Base-by-base conservation (phyloP, 2,329 filamentous ascomycete genomes). In the Colletotrichum orbiculare region DNA sequence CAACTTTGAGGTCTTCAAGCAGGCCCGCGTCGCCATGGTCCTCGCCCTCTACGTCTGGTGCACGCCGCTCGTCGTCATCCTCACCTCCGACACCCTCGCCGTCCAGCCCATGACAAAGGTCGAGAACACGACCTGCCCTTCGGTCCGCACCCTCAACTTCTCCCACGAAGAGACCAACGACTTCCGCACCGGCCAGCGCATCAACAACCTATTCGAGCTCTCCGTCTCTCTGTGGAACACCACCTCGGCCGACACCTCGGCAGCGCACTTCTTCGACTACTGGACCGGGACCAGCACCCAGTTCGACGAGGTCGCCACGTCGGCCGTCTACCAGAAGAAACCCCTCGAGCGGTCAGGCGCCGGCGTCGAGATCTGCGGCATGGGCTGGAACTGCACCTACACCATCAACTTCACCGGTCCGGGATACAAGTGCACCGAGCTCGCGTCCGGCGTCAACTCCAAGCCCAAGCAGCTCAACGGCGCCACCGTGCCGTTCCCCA, bases 61-160 rank as follows among this genome's bases (percentile, higher is more conserved):
- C n/a, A 77, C 76, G 9, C 77, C 77, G 0, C 61, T 79, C 7
- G 71, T 78, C 6, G 76, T 78, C 5, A 77, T 79, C 35, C 74
- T 82, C 47, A 77, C 77, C 3, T 75, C 77, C 13, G 76, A 76
- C 49, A 76, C 77, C 5, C 70, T 79, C 7, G 70, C 70, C 0
- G 79, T 81, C 6, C 69, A 70, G 35, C 59, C 70, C 8, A 67
- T 56, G 39, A 55, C 69, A 6, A 66, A 54, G 7, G 49, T 55
- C 2, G 68, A 76, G 68, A 61, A 75, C 54, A 71, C 64, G 13
- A 72, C 43, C 13, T 79, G 77, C 35, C 70, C 68, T 3, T 68
- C 69, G 5, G 68, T 78, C 2, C 72, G 73, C 38, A 74, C 71
- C 2, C 57, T 79, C 49, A 76, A 78, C 59, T 78, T 78, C 54